Evolutionary conservation across 164 flowering plant genomes (phyloP), one percentile per base, ranked within the genome.

Genomic region (Platanus orientalis): DNA sequence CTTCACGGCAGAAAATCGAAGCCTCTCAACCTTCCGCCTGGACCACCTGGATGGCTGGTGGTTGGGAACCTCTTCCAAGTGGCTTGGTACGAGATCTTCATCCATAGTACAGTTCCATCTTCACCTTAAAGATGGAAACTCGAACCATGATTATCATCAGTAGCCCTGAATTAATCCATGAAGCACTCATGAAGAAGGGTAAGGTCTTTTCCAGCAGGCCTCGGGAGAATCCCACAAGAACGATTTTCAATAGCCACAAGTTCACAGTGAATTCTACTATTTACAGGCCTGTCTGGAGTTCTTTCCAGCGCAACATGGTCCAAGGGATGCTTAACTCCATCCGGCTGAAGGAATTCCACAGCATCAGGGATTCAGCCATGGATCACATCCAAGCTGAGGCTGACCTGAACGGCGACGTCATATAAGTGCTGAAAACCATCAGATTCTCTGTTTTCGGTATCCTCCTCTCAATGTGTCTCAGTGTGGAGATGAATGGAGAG

Each of bases 11-110:
- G 62, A 21, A 71, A 63, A 7, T 61, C 78, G 2, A 79, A 78
- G 51, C 48, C 74, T 3, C 65, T 58, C 25, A 79, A 78, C 29
- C 90, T 90, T 7, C 98, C 96, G 16, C 96, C 98, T 0, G 96
- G 97, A 0, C 98, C 98, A 0, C 89, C 88, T 0, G 91, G 96
- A 0, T 86, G 89, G 88, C 97, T 97, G 0, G 54, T 93, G 0
- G 95, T 90, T 2, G 98, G 98, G 4, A 93, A 90, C 76, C 92
- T 93, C 65, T 79, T 93, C 73, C 98, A 93, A 54, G 75, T 87
- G 2, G 89, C 90, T 21, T 76, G 77, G 87, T 78, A 3, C 61
- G 74, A 1, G 94, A 84, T 0, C 67, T 90, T 1, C 60, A 65
- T 0, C 76, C 64, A 0, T 49, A 53, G 7, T 90, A 90, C 60